Evolutionary conservation across 306 rosid genomes (phyloP).

Genomic region (Quercus parvula): DNA sequence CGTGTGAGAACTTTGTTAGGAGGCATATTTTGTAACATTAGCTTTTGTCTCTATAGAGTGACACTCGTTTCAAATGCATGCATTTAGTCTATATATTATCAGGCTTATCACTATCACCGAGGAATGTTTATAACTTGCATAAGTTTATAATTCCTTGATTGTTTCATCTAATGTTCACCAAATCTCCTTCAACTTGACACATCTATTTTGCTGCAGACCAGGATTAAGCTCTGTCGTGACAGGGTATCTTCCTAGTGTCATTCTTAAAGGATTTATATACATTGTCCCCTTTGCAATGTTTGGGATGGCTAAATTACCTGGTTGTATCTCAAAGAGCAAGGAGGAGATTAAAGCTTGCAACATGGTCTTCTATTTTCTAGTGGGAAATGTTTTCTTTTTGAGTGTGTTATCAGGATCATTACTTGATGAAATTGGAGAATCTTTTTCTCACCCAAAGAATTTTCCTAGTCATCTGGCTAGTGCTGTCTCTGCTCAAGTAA

Average conservation of each 20-base stretch:
- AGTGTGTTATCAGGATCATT: conserved; percentile 90
- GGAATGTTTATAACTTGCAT: too few species aligned
- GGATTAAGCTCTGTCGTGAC: conserved; percentile 84
- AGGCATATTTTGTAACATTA: too few species aligned
- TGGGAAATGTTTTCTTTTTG: conserved; percentile 86
- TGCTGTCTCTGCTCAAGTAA: conserved; percentile 82
- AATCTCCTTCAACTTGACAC: conserved; percentile 8
- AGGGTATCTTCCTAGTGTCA: conserved; percentile 84
- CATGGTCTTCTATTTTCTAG: conserved; percentile 90
- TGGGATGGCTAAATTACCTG: conserved; percentile 83
- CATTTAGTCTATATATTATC: too few species aligned
- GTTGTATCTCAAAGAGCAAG: conserved; percentile 75
- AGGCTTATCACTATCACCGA: too few species aligned
- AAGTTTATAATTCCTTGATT: too few species aligned
- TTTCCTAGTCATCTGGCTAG: conserved; percentile 72
- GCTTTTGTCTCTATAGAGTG: too few species aligned
- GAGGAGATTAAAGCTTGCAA: conserved; percentile 92
- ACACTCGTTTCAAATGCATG: too few species aligned
- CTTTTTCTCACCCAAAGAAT: conserved; percentile 54
- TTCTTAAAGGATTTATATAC: conserved; percentile 75
- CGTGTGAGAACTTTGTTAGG: too few species aligned
- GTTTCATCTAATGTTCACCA: too few species aligned
- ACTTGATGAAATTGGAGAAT: conserved; percentile 72
- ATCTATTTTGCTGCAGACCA: conserved; percentile 53
- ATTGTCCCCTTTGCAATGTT: conserved; percentile 80